Evolutionary conservation across 108 stramenopile genomes (phyloP), one percentile per base, ranked within the genome.

Genomic region (Discostella stelligeroides): DNA sequence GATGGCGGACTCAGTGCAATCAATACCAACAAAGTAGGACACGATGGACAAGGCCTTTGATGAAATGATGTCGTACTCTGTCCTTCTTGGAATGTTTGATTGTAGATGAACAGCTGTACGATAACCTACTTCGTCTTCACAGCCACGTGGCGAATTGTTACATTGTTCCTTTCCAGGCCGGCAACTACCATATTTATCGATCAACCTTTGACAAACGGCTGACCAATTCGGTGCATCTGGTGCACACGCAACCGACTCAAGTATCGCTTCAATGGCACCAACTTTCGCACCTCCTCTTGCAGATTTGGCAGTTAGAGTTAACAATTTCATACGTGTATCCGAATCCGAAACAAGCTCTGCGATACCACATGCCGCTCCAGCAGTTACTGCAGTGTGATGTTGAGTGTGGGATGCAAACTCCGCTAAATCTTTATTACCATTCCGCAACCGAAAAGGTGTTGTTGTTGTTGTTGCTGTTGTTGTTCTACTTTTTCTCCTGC

Each of bases 21-120:
- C 86, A 49, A 70, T 64, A 18, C 86, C 83, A 10, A 91, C 28
- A 40, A 71, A 83, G 54, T 79, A 71, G 13, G 75, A 60, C 15
- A 87, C 62, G 41, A 76, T 60, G 15, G 84, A 66, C 71, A 88
- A 66, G n/a, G 81, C 81, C 54, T 81, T 68, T 24, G 77, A 59
- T 10, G 77, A 49, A 38, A 71, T 55, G 20, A 1, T 46, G 29
- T 71, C 77, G 41, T 71, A 60, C 50, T 50, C 66, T 30, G 9
- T 38, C 21, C 20, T 27, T 28, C 45, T 27, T 15, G 41, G 14
- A 7, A 15, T 56, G 30, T 37, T 57, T n/a, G 57, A 20, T 24
- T 1, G 17, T 13, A 14, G 39, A 34, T 24, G 23, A 0, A 14
- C 17, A 8, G 11, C 42, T 39, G 39, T 30, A 8, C 25, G 27